These are phyloP conservation scores for Gaeumannomyces tritici DNA, from an alignment of 2,329 filamentous ascomycete species.

Conservation along the genomic window DNA sequence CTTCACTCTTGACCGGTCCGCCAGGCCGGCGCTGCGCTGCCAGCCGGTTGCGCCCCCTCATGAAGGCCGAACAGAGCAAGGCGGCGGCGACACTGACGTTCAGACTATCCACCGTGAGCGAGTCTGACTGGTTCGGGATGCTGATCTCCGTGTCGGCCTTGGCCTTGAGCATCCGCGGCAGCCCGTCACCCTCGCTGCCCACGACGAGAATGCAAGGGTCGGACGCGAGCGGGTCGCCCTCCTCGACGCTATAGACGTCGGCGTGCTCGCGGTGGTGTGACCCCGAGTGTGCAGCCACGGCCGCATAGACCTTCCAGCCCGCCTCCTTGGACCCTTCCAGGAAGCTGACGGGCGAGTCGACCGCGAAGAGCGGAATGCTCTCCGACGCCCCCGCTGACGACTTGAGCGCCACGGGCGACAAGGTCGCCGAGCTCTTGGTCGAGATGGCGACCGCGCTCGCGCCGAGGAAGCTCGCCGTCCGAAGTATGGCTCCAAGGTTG, in stretches of 20 bases:
- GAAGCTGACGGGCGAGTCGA: conserved; percentile 60
- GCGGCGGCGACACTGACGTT: conserved; percentile 88
- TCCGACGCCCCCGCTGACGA: conserved; percentile 84
- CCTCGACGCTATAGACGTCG: conserved; percentile 38
- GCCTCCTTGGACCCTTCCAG: conserved; percentile 54
- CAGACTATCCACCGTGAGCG: conserved; percentile 67
- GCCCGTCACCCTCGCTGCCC: conserved; percentile 70
- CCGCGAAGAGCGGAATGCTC: conserved; percentile 61
- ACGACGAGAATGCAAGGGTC: conserved; percentile 72
- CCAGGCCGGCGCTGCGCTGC: background rate
- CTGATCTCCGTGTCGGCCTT: conserved; percentile 57
- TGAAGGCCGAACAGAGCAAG: conserved; percentile 62
- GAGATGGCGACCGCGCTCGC: conserved; percentile 75
- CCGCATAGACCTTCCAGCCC: conserved; percentile 80
- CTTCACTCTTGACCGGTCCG: background rate
- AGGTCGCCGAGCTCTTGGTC: conserved; percentile 59
- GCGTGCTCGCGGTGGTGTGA: conserved; percentile 31
- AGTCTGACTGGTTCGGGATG: conserved; percentile 48
- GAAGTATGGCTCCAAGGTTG: conserved; percentile 82
- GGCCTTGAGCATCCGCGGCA: conserved; percentile 54
- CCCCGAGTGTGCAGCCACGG: conserved; percentile 41
- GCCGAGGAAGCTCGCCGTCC: conserved; percentile 84
- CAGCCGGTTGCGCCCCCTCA: conserved; percentile 30
- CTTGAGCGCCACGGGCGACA: conserved; percentile 74
- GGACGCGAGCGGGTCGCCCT: conserved; percentile 39